Base-by-base conservation (phyloP, 2,329 filamentous ascomycete genomes). In the Onygena corvina region DNA sequence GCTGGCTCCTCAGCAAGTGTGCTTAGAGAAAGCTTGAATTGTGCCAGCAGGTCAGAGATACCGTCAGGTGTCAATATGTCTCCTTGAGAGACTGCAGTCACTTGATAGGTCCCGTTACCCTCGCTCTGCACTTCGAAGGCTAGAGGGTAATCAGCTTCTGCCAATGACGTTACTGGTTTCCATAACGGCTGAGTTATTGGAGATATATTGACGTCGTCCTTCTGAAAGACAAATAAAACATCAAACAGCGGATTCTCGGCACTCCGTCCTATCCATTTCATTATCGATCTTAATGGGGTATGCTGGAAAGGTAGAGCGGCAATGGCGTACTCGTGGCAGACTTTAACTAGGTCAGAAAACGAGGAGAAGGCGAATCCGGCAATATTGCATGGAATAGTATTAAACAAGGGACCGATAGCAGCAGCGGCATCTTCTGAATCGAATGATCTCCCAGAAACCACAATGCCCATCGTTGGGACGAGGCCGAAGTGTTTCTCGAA, bases 391-490 rank as follows among this genome's bases (percentile, higher is more conserved):
- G 89, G 87, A 1, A 95, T 70, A 0, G 88, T 94, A 61, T 95
- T 95, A 73, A 95, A 94, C 16, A 95, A 68, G 0, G 90, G 89
- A 0, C 89, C 90, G 35, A 92, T 76, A 0, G 85, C 77, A 18
- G 72, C 61, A 42, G 88, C 83, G 1, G 81, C 75, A 25, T 58
- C 35, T 5, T 81, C 74, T 9, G 87, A 67, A 36, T 84, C 77
- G 3, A 93, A 76, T 0, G 80, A 77, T 52, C 89, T 76, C 0
- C 89, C 90, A 4, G 88, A 92, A 0, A 86, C 75, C 9, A 95
- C 75, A 16, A 93, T 69, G 0, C 90, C 90, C 11, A 89, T 70
- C 0, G 78, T 76, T 1, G 76, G 66, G 4, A 71, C 64, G 12
- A 65, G 60, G 2, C 65, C 61, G 23, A 75, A 67, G 53, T 75